Percentiles rank a stretch among this genome's conserved stretches.
Evolutionary conservation across 2,329 filamentous ascomycete species (phyloP).

Genomic region (Cordyceps militaris): DNA sequence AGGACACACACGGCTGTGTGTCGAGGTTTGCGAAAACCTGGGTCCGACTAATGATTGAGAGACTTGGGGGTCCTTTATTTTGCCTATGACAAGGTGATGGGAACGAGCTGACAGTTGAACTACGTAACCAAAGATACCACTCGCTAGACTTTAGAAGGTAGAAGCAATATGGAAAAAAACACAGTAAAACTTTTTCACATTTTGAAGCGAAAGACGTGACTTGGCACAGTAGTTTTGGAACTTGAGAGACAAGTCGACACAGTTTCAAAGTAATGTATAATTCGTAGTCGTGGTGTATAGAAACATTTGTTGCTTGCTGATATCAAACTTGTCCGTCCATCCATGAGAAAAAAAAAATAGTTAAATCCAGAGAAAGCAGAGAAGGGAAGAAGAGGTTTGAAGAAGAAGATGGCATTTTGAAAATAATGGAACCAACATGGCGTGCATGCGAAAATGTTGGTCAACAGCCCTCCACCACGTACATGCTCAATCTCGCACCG

Average conservation of each 20-base stretch:
- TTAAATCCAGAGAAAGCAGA: neutral
- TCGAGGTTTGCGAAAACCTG: neutral
- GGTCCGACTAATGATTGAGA: constrained; percentile 7
- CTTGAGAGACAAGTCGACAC: too few species aligned
- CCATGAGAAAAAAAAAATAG: too few species aligned
- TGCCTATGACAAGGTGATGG: constrained; percentile 14
- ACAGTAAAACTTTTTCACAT: neutral
- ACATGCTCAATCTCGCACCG: constrained; percentile 21
- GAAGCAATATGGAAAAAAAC: constrained; percentile 9
- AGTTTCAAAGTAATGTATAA: neutral
- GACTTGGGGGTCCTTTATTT: neutral
- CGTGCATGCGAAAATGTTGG: neutral
- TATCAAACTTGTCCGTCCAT: neutral
- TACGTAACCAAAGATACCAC: constrained; percentile 31
- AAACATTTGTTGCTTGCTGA: neutral
- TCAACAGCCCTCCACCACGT: neutral
- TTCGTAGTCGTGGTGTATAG: neutral
- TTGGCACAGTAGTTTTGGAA: neutral
- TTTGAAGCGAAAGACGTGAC: neutral
- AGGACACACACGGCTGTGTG: neutral
- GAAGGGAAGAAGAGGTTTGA: neutral
- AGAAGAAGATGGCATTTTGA: neutral
- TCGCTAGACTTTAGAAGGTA: constrained; percentile 26
- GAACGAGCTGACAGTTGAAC: constrained; percentile 15
- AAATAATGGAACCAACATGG: neutral